Conservation (phyloP, 345 rosid genomes). For the Lepidium aucheri region DNA sequence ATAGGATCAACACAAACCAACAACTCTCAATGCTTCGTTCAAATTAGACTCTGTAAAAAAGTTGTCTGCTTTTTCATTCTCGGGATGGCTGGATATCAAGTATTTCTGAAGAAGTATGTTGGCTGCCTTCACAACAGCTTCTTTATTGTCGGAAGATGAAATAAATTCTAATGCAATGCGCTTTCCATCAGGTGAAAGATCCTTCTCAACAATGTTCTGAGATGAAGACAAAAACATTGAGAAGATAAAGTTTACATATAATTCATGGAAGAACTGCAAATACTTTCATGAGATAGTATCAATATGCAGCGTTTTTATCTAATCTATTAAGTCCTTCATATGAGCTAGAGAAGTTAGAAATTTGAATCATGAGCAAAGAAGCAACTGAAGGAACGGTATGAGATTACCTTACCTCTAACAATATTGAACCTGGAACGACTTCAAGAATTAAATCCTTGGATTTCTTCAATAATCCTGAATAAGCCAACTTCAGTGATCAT, state of each 20-base stretch:
- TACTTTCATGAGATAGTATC: background rate
- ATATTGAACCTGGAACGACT: constrained; percentile 32
- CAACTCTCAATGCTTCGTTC: constrained; percentile 54
- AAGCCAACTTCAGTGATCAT: background rate
- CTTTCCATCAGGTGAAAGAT: constrained; percentile 20
- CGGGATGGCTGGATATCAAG: constrained; percentile 28
- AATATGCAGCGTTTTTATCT: background rate
- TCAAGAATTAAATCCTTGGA: constrained; percentile 55
- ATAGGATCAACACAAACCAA: constrained; percentile 47
- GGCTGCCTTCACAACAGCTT: constrained; percentile 78
- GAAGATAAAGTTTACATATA: background rate
- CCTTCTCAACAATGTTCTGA: constrained; percentile 41
- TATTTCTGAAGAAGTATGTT: constrained; percentile 54
- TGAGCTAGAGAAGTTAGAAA: background rate
- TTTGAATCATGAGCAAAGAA: background rate
- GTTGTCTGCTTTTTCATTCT: constrained; percentile 36
- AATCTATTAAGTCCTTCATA: background rate
- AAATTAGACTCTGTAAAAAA: constrained; percentile 58
- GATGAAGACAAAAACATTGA: background rate
- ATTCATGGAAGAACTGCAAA: background rate
- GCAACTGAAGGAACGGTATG: background rate
- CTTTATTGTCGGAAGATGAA: constrained; percentile 75
- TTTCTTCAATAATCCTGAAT: constrained; percentile 70
- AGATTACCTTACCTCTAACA: constrained; percentile 27
- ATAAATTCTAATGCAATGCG: constrained; percentile 51